Percentiles rank a stretch among this genome's conserved stretches.
Evolutionary conservation across 345 rosid species (phyloP).

Genomic region (Salix dunnii): DNA sequence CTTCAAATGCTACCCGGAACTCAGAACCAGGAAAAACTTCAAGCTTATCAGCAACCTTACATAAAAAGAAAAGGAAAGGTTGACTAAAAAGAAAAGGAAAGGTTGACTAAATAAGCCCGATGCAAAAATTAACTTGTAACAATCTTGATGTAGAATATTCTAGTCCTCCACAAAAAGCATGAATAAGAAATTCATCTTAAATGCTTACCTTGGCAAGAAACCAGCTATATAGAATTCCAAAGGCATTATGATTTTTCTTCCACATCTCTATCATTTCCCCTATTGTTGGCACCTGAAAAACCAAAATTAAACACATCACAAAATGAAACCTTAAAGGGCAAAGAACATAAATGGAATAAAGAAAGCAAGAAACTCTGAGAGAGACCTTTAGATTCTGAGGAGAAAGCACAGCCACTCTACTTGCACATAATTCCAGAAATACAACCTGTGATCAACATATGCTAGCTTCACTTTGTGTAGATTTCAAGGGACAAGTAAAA

Average conservation of each 20-base stretch:
- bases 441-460: conserved; percentile 57
- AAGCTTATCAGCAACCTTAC: conserved; percentile 70
- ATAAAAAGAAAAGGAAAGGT: conserved; percentile 2
- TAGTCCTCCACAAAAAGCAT: neutral
- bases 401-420: conserved; percentile 68
- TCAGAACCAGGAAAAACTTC: conserved; percentile 91
- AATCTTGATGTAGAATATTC: neutral
- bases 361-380: conserved; percentile 1
- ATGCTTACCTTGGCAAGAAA: conserved; percentile 86
- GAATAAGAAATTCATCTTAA: neutral
- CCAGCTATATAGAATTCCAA: conserved; percentile 91
- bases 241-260: conserved; percentile 82
- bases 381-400: conserved; percentile 80
- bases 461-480: neutral
- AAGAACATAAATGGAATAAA: neutral
- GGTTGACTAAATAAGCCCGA: neutral
- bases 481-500: neutral
- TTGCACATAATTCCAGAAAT: conserved; percentile 87
- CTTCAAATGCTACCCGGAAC: conserved; percentile 90
- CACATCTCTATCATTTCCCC: conserved; percentile 89
- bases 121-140: neutral
- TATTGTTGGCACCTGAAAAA: conserved; percentile 73
- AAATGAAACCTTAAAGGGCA: neutral
- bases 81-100: neutral
- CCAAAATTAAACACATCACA: conserved; percentile 13